These are phyloP conservation scores for Cladophialophora chaetospira DNA, from an alignment of 2,329 filamentous ascomycete genomes.

Conservation along the genomic window DNA sequence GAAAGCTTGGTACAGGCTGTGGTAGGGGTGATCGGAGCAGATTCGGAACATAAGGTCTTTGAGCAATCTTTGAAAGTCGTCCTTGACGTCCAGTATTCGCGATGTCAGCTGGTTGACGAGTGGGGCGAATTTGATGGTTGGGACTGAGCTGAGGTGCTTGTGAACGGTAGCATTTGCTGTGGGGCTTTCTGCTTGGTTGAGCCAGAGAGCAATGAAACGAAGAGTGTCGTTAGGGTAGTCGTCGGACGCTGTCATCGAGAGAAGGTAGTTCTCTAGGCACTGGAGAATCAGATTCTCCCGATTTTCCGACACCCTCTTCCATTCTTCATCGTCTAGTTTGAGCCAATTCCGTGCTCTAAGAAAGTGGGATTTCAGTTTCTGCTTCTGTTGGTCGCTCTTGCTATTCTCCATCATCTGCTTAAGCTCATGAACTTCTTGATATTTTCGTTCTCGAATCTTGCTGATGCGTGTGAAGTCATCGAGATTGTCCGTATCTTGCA, in stretches of 20 bases:
- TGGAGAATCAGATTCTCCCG: slow-evolving; percentile 82
- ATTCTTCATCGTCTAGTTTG: slow-evolving; percentile 84
- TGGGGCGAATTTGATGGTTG: slow-evolving; percentile 86
- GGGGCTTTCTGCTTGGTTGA: slow-evolving; percentile 77
- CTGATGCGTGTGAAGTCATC: slow-evolving; percentile 83
- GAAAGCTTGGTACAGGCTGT: slow-evolving; percentile 97
- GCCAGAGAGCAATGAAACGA: slow-evolving; percentile 91
- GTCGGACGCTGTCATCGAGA: slow-evolving; percentile 81
- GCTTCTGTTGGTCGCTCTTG: slow-evolving; percentile 48
- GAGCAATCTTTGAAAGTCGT: slow-evolving; percentile 75
- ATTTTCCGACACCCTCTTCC: slow-evolving; percentile 73
- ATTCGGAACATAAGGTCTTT: slow-evolving; percentile 76
- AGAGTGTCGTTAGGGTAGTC: slow-evolving; percentile 86
- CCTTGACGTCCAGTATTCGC: slow-evolving; percentile 71
- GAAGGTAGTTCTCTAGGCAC: slow-evolving; percentile 89
- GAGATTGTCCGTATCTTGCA: slow-evolving; percentile 80
- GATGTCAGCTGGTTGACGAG: slow-evolving; percentile 97
- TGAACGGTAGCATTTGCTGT: slow-evolving; percentile 76
- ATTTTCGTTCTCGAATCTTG: slow-evolving; percentile 76
- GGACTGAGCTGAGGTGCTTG: slow-evolving; percentile 70
- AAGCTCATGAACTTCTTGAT: slow-evolving; percentile 75
- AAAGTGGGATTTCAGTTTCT: slow-evolving; percentile 62
- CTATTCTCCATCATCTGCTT: slow-evolving; percentile 56
- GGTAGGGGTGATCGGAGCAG: slow-evolving; percentile 90
- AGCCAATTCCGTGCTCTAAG: slow-evolving; percentile 83